phyloP scores from a whole-genome alignment of 1,284 basidiomycete species.

The Sanghuangporus weigelae region DNA sequence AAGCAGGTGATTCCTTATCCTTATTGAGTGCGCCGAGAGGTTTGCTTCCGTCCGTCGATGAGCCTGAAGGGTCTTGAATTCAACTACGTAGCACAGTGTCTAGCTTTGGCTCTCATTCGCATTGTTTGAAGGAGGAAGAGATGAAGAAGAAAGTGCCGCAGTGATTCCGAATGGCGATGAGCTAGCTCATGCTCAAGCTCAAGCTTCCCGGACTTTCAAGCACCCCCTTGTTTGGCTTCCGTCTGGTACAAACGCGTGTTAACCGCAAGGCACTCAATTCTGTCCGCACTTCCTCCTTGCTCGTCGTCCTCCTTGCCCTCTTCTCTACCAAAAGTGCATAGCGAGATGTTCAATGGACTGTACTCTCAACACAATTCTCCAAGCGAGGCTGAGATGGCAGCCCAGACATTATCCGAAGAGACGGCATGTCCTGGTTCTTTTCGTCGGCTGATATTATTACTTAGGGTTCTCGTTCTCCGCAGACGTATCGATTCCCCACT shows the following conservation, averaged over 20 bases:
- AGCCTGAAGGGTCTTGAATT: not conserved
- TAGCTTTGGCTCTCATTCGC: not conserved
- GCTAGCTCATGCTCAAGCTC: not conserved
- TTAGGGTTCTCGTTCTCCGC: not conserved
- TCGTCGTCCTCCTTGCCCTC: not conserved
- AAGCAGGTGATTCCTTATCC: slow-evolving; percentile 11
- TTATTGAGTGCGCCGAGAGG: not conserved
- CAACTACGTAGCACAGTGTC: not conserved
- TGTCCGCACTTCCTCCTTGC: not conserved
- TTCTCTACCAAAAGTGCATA: not conserved
- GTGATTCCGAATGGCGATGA: too few species aligned
- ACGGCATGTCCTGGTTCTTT: not conserved
- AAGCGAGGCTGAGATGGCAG: slow-evolving; percentile 67
- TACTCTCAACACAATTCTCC: slow-evolving; percentile 46
- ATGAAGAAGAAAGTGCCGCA: too few species aligned
- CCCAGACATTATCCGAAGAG: slow-evolving; percentile 64
- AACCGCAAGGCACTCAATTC: not conserved
- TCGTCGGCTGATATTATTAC: not conserved
- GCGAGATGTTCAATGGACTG: slow-evolving; percentile 47
- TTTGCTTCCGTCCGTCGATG: not conserved
- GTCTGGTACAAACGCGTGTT: not conserved
- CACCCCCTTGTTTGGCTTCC: slow-evolving; percentile 6
- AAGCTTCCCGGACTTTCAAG: not conserved
- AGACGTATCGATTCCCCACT: slow-evolving; percentile 56
- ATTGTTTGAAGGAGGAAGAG: not conserved